Base-by-base conservation (phyloP, 257 asterid genomes). In the Nicotiana knightiana region DNA sequence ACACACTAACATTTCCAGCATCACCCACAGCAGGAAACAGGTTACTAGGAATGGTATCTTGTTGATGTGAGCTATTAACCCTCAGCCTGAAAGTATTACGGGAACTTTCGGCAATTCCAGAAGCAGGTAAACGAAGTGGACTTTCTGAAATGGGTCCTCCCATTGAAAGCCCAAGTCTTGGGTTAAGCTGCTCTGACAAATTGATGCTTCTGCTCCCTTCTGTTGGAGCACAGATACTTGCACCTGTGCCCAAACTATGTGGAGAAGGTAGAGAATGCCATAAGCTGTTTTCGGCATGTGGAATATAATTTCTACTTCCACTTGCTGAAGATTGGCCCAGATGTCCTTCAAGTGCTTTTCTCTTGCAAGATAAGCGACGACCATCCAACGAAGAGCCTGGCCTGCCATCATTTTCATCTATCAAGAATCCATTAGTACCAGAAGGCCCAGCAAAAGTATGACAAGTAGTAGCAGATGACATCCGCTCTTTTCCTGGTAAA, bases 311-410 rank as follows among this genome's bases (percentile, higher is more conserved):
- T 21, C 91, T 86, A 82, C 92, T 91, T 79, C 93, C 95, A 73
- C 87, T 84, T 67, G 90, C 92, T 43, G 96, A 90, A 54, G 98
- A 87, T 79, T 89, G 97, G 35, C 93, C 97, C 1, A 24, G 75
- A 43, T 85, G 88, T 58, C 82, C 89, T 84, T 93, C 98, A 21
- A 87, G 85, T 78, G 93, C 84, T 83, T 93, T 93, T 84, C 98
- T 89, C 90, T 94, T 94, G 85, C 97, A 87, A 0, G 97, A 86
- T 37, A 85, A 28, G 3, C 92, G 93, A 4, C 84, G 89, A 48
- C 92, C 88, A 67, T 91, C 91, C 53, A 84, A 17, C 53, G 93
- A 88, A 87, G 83, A 83, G 24, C 87, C 91, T 57, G 89, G 85
- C 81, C 89, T 76, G 73, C 85, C 84, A 65, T 86, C 93, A 62